Base-by-base conservation (phyloP, 805 yeast species). In the Diddensiella transvaalensis region DNA sequence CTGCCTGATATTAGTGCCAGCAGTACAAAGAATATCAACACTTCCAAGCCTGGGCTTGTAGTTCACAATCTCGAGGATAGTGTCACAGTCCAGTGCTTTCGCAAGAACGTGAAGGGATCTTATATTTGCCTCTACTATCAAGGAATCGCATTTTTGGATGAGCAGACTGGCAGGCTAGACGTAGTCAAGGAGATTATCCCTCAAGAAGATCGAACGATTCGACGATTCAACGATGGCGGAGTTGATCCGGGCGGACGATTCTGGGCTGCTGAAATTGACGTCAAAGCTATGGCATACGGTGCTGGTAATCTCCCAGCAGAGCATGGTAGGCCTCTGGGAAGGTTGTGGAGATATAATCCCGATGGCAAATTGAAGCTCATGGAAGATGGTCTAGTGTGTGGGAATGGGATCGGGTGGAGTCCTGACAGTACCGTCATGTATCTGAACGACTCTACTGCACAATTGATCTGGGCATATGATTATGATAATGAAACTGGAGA, bases 161-260 rank as follows among this genome's bases (percentile, higher is more conserved):
- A 66, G 52, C 42, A 49, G 10, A 65, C 69, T 2, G 71, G 70
- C 22, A 53, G 59, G 42, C 52, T 66, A 40, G 62, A 61, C 5
- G 53, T 60, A 8, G 47, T 65, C 29, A 60, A 63, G 49, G 66
- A 61, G 54, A 55, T 66, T 39, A 63, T 64, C 35, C 66, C 67
- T 10, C 22, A 29, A 5, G 43, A 44, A 15, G 67, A 63, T 21
- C 59, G 66, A 30, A 44, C 49, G 21, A 51, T 50, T 38, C 47
- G 64, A 39, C 55, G 87, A 60, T 82, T 93, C 38, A 88, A 88
- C 61, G 96, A 88, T 61, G 96, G 96, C 0, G 79, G 80, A 39
- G 77, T 86, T 40, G 89, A 86, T 50, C 84, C 87, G 3, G 70
- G 78, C 60, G 95, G 96, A 1, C 74, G 82, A 55, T 75, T 88